Base-by-base conservation (phyloP, 495 filamentous ascomycete genomes). In the Lasiosphaeria miniovina region DNA sequence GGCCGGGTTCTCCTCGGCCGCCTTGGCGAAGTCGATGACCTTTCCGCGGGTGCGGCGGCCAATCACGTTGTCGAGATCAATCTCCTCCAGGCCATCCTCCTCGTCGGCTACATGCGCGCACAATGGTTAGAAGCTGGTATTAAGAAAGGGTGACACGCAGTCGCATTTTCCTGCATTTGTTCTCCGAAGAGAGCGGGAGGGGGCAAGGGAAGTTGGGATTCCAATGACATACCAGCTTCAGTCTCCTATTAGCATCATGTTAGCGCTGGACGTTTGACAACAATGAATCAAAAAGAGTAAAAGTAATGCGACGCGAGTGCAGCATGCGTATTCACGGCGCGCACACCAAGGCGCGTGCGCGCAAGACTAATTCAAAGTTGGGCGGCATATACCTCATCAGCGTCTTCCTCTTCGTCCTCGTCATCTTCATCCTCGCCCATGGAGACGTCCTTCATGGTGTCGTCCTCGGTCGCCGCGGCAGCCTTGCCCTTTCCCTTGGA, bases 31-130 rank as follows among this genome's bases (percentile, higher is more conserved):
- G 78, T 96, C 87, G 63, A 95, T 91, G 69, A 88, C 88, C 48
- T 75, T 76, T 63, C 90, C 88, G 64, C 94, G 93, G 43, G 94
- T 98, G 72, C 94, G 93, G 46, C 88, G 83, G 68, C 89, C 89
- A 68, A 98, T 85, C 76, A 98, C 96, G 81, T 97, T 97, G 64
- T 83, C 81, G 41, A 82, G 74, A 70, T 95, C 90, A 72, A 98
- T 95, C 72, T 91, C 92, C 71, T 92, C 89, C 77, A 96, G 85
- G 74, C 90, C 86, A 66, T 94, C 90, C 9, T 87, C 84, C 52
- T 89, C 89, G 11, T 89, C 88, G 3, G 61, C 62, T 68, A 43
- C 11, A 46, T 12, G 24, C 24, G 24, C 24, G 24, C 2, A 24
- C 24, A 24, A 24, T 24, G 24, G 12, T 41, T 41, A 14, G 43